Conservation (phyloP, 1,139 yeast genomes). For the Magnusiomyces suaveolens region DNA sequence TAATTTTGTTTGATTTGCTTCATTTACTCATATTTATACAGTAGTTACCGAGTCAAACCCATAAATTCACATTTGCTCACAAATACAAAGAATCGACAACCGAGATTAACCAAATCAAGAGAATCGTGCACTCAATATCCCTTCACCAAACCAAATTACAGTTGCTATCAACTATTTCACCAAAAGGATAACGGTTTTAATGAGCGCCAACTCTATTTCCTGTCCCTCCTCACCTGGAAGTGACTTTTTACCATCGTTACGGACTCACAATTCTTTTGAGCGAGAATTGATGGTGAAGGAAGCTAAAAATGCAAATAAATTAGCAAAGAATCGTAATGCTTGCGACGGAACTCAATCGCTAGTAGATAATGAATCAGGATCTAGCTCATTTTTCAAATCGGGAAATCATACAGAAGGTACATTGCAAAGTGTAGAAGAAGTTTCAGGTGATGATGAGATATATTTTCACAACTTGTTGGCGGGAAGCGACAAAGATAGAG, state of each 20-base stretch:
- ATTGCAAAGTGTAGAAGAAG: neutral
- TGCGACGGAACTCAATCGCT: neutral
- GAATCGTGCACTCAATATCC: too few species aligned
- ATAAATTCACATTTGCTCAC: too few species aligned
- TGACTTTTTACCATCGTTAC: neutral
- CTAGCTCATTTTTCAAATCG: neutral
- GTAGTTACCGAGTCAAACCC: too few species aligned
- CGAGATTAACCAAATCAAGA: too few species aligned
- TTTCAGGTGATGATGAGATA: neutral
- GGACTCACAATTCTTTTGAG: neutral
- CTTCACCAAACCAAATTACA: too few species aligned
- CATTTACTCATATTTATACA: too few species aligned
- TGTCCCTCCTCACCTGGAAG: neutral
- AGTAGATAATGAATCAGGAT: neutral
- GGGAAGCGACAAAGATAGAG: slow-evolving; percentile 6
- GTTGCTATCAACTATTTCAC: too few species aligned
- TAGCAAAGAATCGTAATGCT: neutral
- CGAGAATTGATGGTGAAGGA: neutral
- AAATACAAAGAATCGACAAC: too few species aligned
- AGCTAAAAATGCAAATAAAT: neutral
- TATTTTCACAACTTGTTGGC: neutral
- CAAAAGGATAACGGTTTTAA: too few species aligned
- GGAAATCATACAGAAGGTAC: too few species aligned
- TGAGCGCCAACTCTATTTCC: neutral
- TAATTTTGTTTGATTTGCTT: too few species aligned